These are phyloP conservation scores for Diplocarpon mali DNA, from an alignment of 2,329 filamentous ascomycete species.

Conservation along the genomic window DNA sequence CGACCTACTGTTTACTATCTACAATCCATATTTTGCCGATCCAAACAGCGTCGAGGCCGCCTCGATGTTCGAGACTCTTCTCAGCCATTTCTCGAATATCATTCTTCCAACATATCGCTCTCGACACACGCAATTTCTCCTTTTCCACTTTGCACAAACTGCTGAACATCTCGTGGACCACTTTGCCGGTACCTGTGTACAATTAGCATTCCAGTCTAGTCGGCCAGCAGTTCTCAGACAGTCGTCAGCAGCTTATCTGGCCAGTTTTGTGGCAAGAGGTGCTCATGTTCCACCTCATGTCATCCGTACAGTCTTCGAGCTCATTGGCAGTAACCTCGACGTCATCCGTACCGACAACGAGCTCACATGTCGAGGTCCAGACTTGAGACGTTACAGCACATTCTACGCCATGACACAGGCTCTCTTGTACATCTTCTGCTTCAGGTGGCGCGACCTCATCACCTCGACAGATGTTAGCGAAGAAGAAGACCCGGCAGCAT, in stretches of 20 bases:
- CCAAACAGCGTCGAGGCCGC: constrained; percentile 59
- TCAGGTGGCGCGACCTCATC: constrained; percentile 88
- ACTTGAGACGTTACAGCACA: constrained; percentile 56
- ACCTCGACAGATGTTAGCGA: constrained; percentile 45
- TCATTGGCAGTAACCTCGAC: constrained; percentile 69
- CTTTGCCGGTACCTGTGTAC: constrained; percentile 69
- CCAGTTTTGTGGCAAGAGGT: constrained; percentile 86
- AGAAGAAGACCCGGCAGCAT: constrained; percentile 49
- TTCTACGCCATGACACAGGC: constrained; percentile 63
- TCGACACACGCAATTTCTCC: constrained; percentile 85
- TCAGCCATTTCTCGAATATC: constrained; percentile 77
- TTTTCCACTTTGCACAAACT: constrained; percentile 89
- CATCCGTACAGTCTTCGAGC: constrained; percentile 72
- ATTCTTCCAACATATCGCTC: constrained; percentile 87
- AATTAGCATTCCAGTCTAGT: constrained; percentile 52
- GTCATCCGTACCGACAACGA: constrained; percentile 64
- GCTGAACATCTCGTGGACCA: constrained; percentile 68
- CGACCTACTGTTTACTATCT: constrained; percentile 77
- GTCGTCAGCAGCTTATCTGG: constrained; percentile 81
- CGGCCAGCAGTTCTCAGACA: constrained; percentile 66
- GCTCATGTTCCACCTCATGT: constrained; percentile 66
- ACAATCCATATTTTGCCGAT: constrained; percentile 59
- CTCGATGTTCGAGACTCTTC: constrained; percentile 64
- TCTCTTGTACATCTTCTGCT: constrained; percentile 74
- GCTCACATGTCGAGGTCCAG: constrained; percentile 66